These are phyloP conservation scores for Kodamaea kakaduensis DNA, from an alignment of 805 yeast genomes.

Conservation along the genomic window DNA sequence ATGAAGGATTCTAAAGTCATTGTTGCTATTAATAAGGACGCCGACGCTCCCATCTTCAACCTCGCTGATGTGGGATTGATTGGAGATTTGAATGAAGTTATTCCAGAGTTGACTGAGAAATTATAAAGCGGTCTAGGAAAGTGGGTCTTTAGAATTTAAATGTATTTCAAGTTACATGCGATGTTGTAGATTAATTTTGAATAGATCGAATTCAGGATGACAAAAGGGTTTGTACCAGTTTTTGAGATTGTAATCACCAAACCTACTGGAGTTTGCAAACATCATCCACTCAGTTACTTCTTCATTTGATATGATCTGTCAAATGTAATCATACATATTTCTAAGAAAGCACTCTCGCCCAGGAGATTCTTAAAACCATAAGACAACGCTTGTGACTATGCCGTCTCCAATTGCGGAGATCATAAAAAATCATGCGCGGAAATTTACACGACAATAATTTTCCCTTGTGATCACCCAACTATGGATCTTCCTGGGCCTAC, in stretches of 20 bases:
- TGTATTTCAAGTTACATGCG: no score
- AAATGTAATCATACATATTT: no score
- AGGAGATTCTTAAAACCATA: neutral
- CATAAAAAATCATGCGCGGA: conserved; percentile 7
- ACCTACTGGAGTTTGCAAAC: no score
- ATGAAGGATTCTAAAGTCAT: conserved; percentile 94
- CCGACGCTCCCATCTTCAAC: conserved; percentile 90
- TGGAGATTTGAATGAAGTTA: conserved; percentile 79
- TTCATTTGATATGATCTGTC: no score
- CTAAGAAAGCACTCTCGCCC: neutral
- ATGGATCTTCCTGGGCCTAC: conserved; percentile 11
- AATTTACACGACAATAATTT: conserved; percentile 4
- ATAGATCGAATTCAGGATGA: no score
- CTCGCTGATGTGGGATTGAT: conserved; percentile 87
- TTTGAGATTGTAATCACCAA: no score
- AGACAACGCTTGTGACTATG: neutral
- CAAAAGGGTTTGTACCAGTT: no score
- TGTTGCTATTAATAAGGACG: conserved; percentile 92
- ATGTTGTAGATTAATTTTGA: no score
- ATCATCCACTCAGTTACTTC: no score
- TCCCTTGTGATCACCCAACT: neutral
- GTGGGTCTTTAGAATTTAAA: no score
- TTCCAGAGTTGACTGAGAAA: conserved; percentile 88
- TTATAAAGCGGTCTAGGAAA: no score
- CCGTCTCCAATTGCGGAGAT: conserved; percentile 1